Evolutionary conservation across 768 basidiomycete genomes (phyloP).

Genomic region (Baorangia bicolor): DNA sequence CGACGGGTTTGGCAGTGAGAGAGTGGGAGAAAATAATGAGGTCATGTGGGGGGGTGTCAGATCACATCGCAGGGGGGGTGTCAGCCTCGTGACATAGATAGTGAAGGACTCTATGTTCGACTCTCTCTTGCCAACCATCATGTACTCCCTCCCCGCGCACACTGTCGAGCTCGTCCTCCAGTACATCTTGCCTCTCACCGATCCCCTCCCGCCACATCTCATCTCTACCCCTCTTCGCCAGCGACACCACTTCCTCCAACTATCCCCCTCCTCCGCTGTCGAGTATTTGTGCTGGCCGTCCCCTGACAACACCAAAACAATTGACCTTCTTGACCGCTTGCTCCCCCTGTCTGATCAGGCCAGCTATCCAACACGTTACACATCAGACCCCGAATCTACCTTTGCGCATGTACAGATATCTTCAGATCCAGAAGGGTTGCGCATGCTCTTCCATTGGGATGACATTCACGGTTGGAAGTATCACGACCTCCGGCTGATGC

Average conservation of each 20-base stretch:
- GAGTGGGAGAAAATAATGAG: constrained; percentile 10
- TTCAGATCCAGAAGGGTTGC: constrained; percentile 37
- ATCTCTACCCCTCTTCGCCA: constrained; percentile 58
- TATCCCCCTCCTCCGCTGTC: constrained; percentile 47
- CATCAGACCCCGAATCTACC: constrained; percentile 49
- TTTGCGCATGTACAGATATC: constrained; percentile 58
- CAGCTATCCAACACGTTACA: constrained; percentile 36
- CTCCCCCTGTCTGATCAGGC: constrained; percentile 27
- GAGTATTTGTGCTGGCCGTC: constrained; percentile 73
- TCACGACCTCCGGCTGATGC: constrained; percentile 68
- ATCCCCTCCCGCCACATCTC: constrained; percentile 58
- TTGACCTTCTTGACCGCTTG: constrained; percentile 46
- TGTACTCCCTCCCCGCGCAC: constrained; percentile 37
- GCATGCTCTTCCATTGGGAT: constrained; percentile 73
- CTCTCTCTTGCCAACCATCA: constrained; percentile 12
- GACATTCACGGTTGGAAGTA: constrained; percentile 58
- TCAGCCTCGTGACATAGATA: neutral
- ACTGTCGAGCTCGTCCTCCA: constrained; percentile 50
- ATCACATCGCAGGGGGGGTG: constrained; percentile 13
- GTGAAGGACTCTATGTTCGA: neutral
- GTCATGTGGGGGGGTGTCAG: constrained; percentile 8
- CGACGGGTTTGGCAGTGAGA: neutral
- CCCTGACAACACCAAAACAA: constrained; percentile 31
- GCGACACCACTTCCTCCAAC: constrained; percentile 61
- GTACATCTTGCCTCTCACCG: constrained; percentile 52